Evolutionary conservation across 2,329 filamentous ascomycete genomes (phyloP), one percentile per base, ranked within the genome.

Genomic region (Ophiostoma novo-ulmi): DNA sequence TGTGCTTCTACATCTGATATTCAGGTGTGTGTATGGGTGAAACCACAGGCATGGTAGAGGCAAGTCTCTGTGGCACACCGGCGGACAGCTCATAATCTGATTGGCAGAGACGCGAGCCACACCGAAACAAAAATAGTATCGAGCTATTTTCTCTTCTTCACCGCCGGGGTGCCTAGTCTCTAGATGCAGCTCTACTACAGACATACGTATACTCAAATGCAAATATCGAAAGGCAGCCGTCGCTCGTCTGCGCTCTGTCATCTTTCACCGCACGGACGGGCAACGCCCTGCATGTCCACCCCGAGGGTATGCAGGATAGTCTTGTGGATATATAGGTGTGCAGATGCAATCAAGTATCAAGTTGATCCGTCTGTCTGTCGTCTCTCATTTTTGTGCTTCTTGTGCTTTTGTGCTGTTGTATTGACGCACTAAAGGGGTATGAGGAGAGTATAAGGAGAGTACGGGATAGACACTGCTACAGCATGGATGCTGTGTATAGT

Each of bases 31-130:
- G 44, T 4, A 17, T 48, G 44, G 44, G 8, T 4, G 26, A 38
- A 17, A 39, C 61, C 41, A 35, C 58, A 71, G 39, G n/a, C 58
- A 66, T 69, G 41, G 58, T 66, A 71, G 44, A 65, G 35, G 17
- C 35, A 38, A n/a, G 22, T 26, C 14, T 7, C 61, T 39, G 35
- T 65, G 61, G 61, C 61, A 64, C 61, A 6, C 26, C 5, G 61
- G 61, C 35, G 61, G 61, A 17, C 31, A 38, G 17, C 14, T 8
- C 26, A 3, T 20, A 20, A 64, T 22, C 5, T 64, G 35, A 64
- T 64, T 64, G 61, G 61, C 31, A 38, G 61, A 38, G 35, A 35
- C 8, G 61, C 31, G 61, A 22, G 52, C n/a, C n/a, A 58, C n/a
- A 26, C 52, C 52, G 52, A 58, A 58, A 58, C 52, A 26, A 58